Evolutionary conservation across 192 early-diverging fungal genomes (phyloP).

Genomic region (Coemansia biformis): DNA sequence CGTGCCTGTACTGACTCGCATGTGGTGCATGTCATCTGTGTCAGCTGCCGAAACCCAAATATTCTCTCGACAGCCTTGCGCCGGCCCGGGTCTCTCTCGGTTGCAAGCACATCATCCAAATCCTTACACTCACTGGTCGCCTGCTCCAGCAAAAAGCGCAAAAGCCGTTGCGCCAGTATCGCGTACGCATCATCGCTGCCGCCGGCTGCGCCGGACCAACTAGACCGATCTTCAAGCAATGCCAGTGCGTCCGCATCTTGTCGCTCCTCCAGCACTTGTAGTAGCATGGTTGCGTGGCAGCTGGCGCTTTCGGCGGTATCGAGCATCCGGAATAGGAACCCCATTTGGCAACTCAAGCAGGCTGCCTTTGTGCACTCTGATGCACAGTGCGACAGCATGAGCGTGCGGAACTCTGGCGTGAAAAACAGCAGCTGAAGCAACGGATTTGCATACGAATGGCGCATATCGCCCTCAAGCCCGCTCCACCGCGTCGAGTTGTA

Average conservation of each 20-base stretch:
- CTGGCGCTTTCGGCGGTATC: constrained; percentile 85
- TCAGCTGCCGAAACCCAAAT: constrained; percentile 30
- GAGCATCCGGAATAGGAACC: constrained; percentile 88
- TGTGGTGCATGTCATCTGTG: constrained; percentile 56
- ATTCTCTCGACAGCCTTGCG: constrained; percentile 27
- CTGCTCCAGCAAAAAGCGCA: constrained; percentile 90
- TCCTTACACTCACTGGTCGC: constrained; percentile 64
- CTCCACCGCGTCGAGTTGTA: constrained; percentile 85
- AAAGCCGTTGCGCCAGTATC: constrained; percentile 77
- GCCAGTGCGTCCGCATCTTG: constrained; percentile 81
- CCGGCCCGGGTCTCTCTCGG: background rate
- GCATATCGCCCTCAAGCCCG: constrained; percentile 88
- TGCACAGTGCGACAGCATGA: constrained; percentile 71
- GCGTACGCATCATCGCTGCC: constrained; percentile 53
- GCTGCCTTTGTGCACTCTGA: constrained; percentile 62
- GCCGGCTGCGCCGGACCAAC: constrained; percentile 54
- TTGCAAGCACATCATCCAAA: background rate
- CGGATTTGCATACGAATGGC: constrained; percentile 86
- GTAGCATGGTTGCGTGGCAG: constrained; percentile 92
- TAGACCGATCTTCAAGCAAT: constrained; percentile 72
- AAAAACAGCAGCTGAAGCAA: constrained; percentile 84
- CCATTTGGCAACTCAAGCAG: constrained; percentile 89
- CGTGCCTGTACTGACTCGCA: constrained; percentile 29
- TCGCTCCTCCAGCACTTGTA: constrained; percentile 75
- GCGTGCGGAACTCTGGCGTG: constrained; percentile 56